Conservation (phyloP, 805 yeast genomes). For the Clavispora phyllophila region DNA sequence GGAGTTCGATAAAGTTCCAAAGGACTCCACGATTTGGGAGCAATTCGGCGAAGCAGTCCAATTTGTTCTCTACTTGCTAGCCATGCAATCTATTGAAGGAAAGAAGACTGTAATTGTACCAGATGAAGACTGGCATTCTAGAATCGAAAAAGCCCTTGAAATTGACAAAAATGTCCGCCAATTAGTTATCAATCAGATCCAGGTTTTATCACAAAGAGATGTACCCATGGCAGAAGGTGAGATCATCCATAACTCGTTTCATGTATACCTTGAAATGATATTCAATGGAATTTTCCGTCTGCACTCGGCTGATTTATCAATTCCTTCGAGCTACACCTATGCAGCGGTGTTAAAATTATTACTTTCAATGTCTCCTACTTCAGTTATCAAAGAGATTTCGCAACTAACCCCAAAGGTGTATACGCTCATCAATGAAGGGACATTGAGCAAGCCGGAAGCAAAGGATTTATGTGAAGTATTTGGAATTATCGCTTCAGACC, state of each 20-base stretch:
- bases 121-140: slow-evolving; percentile 70
- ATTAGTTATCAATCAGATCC: slow-evolving; percentile 19
- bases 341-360: slow-evolving; percentile 33
- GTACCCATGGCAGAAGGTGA: slow-evolving; percentile 14
- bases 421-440: slow-evolving; percentile 17
- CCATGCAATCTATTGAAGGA: slow-evolving; percentile 57
- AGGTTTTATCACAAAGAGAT: slow-evolving; percentile 11
- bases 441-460: slow-evolving; percentile 18
- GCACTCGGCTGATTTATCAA: slow-evolving; percentile 7
- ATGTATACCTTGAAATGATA: slow-evolving; percentile 24
- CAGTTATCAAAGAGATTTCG: slow-evolving; percentile 19
- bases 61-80: slow-evolving; percentile 55
- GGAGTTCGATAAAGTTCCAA: slow-evolving; percentile 18
- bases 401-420: slow-evolving; percentile 18
- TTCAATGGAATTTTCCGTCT: slow-evolving; percentile 33
- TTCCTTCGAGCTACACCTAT: slow-evolving; percentile 22
- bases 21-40: slow-evolving; percentile 22
- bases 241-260: slow-evolving; percentile 10
- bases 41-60: slow-evolving; percentile 40
- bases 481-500: slow-evolving; percentile 48
- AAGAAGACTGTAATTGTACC: slow-evolving; percentile 51
- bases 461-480: slow-evolving; percentile 38
- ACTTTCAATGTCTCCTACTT: slow-evolving; percentile 27
- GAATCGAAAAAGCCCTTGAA: slow-evolving; percentile 65
- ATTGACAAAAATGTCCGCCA: slow-evolving; percentile 49